These are phyloP conservation scores for Sungouiella thailandica DNA, from an alignment of 805 yeast genomes.

Conservation along the genomic window DNA sequence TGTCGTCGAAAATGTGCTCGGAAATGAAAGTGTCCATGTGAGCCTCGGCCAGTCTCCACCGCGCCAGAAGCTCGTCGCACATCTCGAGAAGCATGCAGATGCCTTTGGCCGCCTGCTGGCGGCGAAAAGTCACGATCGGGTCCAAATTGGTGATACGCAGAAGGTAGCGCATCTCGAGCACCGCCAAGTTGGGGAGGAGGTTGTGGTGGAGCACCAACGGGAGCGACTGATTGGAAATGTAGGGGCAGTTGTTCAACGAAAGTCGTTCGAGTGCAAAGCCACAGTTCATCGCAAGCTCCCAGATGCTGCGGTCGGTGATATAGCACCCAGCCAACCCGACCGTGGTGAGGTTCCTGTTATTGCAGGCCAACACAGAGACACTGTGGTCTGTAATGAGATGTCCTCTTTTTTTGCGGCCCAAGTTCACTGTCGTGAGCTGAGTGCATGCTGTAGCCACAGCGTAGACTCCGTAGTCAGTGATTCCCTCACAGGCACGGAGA, in stretches of 20 bases:
- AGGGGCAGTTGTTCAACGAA: slow-evolving; percentile 68
- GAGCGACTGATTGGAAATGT: slow-evolving; percentile 52
- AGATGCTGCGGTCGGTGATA: slow-evolving; percentile 68
- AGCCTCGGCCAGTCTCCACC: slow-evolving; percentile 58
- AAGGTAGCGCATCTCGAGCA: slow-evolving; percentile 71
- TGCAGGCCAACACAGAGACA: slow-evolving; percentile 49
- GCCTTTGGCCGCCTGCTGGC: slow-evolving; percentile 41
- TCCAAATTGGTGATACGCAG: slow-evolving; percentile 50
- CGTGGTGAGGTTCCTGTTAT: slow-evolving; percentile 53
- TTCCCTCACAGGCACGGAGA: slow-evolving; percentile 74
- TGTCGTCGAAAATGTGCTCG: slow-evolving; percentile 55
- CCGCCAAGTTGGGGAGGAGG: slow-evolving; percentile 46
- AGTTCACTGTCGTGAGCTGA: slow-evolving; percentile 55
- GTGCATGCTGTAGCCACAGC: slow-evolving; percentile 60
- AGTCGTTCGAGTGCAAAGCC: slow-evolving; percentile 54
- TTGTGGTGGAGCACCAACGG: slow-evolving; percentile 42
- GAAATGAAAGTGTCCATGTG: slow-evolving; percentile 53
- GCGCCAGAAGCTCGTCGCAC: slow-evolving; percentile 61
- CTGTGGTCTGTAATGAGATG: slow-evolving; percentile 67
- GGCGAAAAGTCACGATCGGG: slow-evolving; percentile 66
- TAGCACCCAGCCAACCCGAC: slow-evolving; percentile 88
- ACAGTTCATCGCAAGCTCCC: slow-evolving; percentile 65
- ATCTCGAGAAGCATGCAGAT: slow-evolving; percentile 66
- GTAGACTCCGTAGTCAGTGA: slow-evolving; percentile 72
- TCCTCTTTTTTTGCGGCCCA: slow-evolving; percentile 74